Conservation (phyloP, 78 protist genomes). For the Pelomyxa schiedti region DNA sequence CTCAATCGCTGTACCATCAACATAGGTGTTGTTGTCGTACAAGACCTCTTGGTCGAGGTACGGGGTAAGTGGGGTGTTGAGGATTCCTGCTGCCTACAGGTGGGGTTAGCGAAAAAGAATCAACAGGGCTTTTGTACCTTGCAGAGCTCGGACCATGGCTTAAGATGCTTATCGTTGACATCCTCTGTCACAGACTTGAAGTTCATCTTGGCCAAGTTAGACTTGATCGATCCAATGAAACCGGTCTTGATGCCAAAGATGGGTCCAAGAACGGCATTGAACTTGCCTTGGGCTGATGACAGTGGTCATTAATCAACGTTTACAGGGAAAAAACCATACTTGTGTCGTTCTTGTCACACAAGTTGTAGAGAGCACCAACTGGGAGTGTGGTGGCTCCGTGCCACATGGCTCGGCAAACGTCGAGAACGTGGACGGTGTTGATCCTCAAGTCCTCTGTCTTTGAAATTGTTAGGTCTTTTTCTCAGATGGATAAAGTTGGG, state of each 20-base stretch:
- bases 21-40: slow-evolving; percentile 51
- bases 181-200: slow-evolving; percentile 41
- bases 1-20: slow-evolving; percentile 79
- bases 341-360: slow-evolving; percentile 77
- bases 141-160: slow-evolving; percentile 86
- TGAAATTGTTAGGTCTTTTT: not conserved
- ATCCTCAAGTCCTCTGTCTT: slow-evolving; percentile 47
- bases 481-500: not conserved
- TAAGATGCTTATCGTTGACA: slow-evolving; percentile 80
- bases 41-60: slow-evolving; percentile 83
- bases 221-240: slow-evolving; percentile 47
- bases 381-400: slow-evolving; percentile 13
- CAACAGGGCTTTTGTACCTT: not conserved
- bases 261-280: too few species aligned
- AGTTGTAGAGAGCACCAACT: slow-evolving; percentile 71
- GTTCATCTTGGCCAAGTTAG: slow-evolving; percentile 51
- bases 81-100: slow-evolving; percentile 15
- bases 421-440: slow-evolving; percentile 90
- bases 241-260: slow-evolving; percentile 82
- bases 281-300: too few species aligned
- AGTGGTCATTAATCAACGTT: too few species aligned
- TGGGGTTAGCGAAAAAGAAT: not conserved
- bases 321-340: too few species aligned
- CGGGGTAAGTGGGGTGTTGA: slow-evolving; percentile 81
- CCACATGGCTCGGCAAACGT: slow-evolving; percentile 79